Base-by-base conservation (phyloP, 1,284 basidiomycete species). In the Rhodotorula sp. region DNA sequence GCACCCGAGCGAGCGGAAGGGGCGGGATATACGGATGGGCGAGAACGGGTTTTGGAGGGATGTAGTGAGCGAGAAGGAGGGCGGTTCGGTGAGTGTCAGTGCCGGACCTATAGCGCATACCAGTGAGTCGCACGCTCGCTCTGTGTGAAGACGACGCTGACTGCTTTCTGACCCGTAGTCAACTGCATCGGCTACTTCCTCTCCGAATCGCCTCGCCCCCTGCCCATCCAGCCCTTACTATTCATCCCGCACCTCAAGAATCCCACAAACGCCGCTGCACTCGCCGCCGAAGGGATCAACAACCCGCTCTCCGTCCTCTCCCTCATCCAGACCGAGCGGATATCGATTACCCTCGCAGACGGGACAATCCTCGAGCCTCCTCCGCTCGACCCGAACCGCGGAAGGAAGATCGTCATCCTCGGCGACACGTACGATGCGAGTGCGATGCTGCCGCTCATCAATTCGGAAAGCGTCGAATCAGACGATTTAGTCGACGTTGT, bases 131-230 rank as follows among this genome's bases (percentile, higher is more conserved):
- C 34, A 11, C 8, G 28, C 54, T 9, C n/a, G 44, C 57, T 13
- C 18, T 5, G 51, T n/a, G 26, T 28, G 5, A 15, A 26, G 51
- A 13, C 28, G 30, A 16, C 3, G 30, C 34, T 3, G 4, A 9
- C 18, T 11, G 2, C 1, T 24, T 24, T 16, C n/a, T 26, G 34
- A 10, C 11, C 30, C 22, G 85, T 75, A 93, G 92, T 91, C 71
- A 87, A 89, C 3, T 91, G 90, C 73, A 80, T 94, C 55, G 93
- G 92, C 22, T 95, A 89, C 78, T 82, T 92, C 47, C 85, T 95
- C 69, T 83, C 85, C 64, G 92, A 94, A 78, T 80, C 83, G 11
- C 80, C 79, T 24, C 80, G 80, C 0, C 78, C 81, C 4, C 73
- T 79, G 28, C 79, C 81, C 0, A 75, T 83, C 30, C 78, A 82